A percentile compares a stretch with the other conserved stretches of the same genome.
Conservation (phyloP, 2,329 filamentous ascomycete species). For the Colletotrichum cuscutae region DNA sequence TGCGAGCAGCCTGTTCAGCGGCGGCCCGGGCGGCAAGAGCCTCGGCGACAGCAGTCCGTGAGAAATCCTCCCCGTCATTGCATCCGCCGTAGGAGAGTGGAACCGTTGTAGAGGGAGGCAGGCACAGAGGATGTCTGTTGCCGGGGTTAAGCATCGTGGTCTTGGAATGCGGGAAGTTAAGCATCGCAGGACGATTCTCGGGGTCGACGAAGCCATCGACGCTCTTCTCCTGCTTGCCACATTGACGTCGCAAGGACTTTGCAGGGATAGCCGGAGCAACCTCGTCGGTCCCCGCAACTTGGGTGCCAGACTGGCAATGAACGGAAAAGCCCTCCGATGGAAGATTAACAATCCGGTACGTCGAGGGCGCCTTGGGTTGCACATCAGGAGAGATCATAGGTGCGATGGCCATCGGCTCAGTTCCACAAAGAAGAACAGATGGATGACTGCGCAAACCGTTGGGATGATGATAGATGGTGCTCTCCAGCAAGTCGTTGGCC, state of each 20-base stretch:
- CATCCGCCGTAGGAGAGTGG: constrained; percentile 5
- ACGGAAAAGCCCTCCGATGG: neutral
- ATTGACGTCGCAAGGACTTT: constrained; percentile 30
- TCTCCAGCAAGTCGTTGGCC: constrained; percentile 29
- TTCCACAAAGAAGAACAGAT: constrained; percentile 11
- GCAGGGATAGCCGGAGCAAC: constrained; percentile 25
- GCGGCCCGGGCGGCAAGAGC: neutral
- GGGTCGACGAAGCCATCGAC: neutral
- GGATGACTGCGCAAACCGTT: constrained; percentile 33
- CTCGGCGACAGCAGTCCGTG: too few species aligned
- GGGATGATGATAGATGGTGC: constrained; percentile 20
- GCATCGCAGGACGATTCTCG: neutral
- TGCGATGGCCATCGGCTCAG: neutral
- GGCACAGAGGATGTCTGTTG: neutral
- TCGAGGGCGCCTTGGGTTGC: neutral
- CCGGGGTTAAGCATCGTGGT: constrained; percentile 21
- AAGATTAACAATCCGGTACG: neutral
- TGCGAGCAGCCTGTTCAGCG: neutral
- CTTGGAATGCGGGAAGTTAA: constrained; percentile 19
- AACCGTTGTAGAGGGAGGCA: constrained; percentile 25
- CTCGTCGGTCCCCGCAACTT: neutral
- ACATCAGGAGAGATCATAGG: neutral
- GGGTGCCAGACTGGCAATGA: neutral
- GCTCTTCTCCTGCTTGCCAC: neutral
- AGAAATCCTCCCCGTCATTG: too few species aligned